phyloP scores from a whole-genome alignment of 257 asterid species.

The Misopates orontium region DNA sequence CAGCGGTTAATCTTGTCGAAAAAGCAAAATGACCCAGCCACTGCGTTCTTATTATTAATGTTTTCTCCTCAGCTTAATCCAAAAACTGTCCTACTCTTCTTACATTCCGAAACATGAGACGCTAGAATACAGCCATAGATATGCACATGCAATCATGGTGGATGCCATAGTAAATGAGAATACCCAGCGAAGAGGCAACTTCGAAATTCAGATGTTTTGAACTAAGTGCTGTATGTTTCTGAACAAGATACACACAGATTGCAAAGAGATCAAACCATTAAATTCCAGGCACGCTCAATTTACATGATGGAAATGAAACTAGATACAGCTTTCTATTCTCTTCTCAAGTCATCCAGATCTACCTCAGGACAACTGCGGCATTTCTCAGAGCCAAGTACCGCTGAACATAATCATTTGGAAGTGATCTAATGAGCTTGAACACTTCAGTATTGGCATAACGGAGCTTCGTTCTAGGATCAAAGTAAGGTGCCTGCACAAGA shows the following conservation, averaged over 20 bases:
- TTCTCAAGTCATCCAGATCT: constrained; percentile 27
- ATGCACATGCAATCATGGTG: too few species aligned
- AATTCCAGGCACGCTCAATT: not conserved
- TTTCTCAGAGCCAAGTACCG: constrained; percentile 89
- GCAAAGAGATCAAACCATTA: not conserved
- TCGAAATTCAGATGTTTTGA: not conserved
- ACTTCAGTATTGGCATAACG: constrained; percentile 86
- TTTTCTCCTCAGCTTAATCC: too few species aligned
- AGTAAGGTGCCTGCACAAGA: constrained; percentile 77
- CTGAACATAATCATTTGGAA: constrained; percentile 90
- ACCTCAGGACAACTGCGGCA: constrained; percentile 84
- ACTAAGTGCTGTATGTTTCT: not conserved
- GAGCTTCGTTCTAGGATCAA: constrained; percentile 94
- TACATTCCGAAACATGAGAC: too few species aligned
- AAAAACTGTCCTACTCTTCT: too few species aligned
- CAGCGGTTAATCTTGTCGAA: too few species aligned
- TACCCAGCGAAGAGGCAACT: not conserved
- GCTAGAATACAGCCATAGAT: too few species aligned
- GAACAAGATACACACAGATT: not conserved
- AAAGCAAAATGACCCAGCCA: too few species aligned
- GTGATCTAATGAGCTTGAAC: constrained; percentile 79
- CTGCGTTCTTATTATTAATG: too few species aligned
- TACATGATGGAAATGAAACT: constrained; percentile 3
- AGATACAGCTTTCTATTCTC: not conserved
- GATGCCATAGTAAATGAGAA: too few species aligned